phyloP scores from a whole-genome alignment of 306 rosid genomes.

The Quercus berberidifolia region DNA sequence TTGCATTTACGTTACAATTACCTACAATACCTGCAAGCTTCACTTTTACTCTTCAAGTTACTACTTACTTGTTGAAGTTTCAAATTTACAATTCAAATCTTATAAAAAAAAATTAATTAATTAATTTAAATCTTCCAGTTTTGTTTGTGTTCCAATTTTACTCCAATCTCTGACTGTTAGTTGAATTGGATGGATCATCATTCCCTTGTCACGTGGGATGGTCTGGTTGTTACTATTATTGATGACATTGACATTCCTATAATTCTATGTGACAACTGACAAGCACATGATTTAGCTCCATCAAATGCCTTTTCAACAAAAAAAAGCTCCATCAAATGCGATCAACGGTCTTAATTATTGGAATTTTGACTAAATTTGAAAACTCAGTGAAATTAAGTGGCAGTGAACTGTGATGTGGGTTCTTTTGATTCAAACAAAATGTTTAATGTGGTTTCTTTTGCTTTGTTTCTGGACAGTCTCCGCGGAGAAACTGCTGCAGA shows the following conservation, averaged over 20 bases:
- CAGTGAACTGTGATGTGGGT: too few species aligned
- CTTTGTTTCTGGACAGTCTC: constrained; percentile 50
- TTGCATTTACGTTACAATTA: neutral
- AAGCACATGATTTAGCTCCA: neutral
- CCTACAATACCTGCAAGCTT: neutral
- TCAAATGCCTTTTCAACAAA: too few species aligned
- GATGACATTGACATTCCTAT: neutral
- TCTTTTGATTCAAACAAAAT: neutral
- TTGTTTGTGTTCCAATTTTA: neutral
- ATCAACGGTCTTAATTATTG: neutral
- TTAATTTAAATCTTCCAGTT: neutral
- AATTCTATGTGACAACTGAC: neutral
- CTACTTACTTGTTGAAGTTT: neutral
- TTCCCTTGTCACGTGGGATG: neutral
- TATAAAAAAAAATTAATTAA: too few species aligned
- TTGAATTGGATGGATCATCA: neutral
- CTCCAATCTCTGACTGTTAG: neutral
- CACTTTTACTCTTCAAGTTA: neutral
- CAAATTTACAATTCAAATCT: too few species aligned
- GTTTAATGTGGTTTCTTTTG: constrained; percentile 14
- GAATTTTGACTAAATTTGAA: neutral
- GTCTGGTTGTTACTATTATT: neutral
- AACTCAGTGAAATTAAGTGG: neutral
- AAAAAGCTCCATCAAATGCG: too few species aligned
- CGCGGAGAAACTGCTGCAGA: constrained; percentile 93